Percentiles rank a stretch among this genome's conserved stretches.
These are phyloP conservation scores for Glomus cerebriforme DNA, from an alignment of 192 early-diverging fungal species.

Conservation along the genomic window DNA sequence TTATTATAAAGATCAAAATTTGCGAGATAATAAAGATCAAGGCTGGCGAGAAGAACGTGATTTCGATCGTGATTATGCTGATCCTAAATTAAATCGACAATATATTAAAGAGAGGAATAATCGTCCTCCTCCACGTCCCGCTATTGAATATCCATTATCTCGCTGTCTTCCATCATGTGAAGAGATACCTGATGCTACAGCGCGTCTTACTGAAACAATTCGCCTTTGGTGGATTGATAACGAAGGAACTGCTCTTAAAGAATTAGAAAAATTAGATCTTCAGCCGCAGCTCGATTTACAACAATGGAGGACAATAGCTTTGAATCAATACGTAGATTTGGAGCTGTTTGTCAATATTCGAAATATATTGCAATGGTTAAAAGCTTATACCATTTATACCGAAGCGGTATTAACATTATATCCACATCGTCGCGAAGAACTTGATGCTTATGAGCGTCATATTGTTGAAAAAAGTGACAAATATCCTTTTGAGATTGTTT, in stretches of 20 bases:
- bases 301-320: constrained; percentile 4
- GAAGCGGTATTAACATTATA: constrained; percentile 9
- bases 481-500: constrained; percentile 10
- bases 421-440: constrained; percentile 21
- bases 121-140: not conserved
- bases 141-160: constrained; percentile 10
- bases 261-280: constrained; percentile 16
- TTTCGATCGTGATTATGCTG: not conserved
- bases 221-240: constrained; percentile 25
- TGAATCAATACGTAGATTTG: constrained; percentile 9
- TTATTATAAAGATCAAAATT: not conserved
- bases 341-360: constrained; percentile 1
- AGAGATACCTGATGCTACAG: constrained; percentile 20
- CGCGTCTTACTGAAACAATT: constrained; percentile 14
- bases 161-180: constrained; percentile 16
- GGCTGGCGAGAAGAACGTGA: not conserved
- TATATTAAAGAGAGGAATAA: not conserved
- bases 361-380: constrained; percentile 10
- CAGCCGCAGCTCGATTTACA: not conserved
- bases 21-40: not conserved
- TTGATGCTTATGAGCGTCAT: constrained; percentile 12
- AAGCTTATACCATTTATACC: constrained; percentile 11
- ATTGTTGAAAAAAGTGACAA: constrained; percentile 16
- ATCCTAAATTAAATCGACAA: not conserved
- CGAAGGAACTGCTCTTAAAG: constrained; percentile 1